A percentile compares a stretch with the other conserved stretches of the same genome.
Conservation (phyloP, 2,329 filamentous ascomycete genomes). For the Dactylellina cionopaga region DNA sequence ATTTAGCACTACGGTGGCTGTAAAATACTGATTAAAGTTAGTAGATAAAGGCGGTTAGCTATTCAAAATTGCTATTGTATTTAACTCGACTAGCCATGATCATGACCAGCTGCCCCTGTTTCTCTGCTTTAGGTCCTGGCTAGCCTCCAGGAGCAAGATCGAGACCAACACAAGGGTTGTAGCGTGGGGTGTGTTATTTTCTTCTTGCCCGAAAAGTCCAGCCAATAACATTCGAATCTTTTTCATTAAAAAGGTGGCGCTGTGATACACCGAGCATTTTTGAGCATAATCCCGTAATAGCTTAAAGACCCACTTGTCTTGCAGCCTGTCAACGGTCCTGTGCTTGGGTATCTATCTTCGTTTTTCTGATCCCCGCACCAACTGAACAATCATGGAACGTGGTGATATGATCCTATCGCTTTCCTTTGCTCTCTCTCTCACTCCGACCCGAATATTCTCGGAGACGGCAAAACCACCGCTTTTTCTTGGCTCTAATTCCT, state of each 20-base stretch:
- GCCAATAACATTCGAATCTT: too few relatives aligned
- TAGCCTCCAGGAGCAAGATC: too few relatives aligned
- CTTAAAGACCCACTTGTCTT: too few relatives aligned
- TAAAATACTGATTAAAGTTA: too few relatives aligned
- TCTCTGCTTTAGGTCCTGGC: too few relatives aligned
- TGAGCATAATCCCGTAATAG: too few relatives aligned
- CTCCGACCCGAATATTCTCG: constrained; percentile 23
- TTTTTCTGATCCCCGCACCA: constrained; percentile 25
- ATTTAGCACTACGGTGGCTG: too few relatives aligned
- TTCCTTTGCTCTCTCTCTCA: neutral
- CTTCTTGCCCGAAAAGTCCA: neutral
- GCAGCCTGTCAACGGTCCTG: too few relatives aligned
- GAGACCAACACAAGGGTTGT: constrained; percentile 5
- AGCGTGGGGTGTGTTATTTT: constrained; percentile 45
- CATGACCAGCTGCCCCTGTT: too few relatives aligned
- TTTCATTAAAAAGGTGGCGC: constrained; percentile 2
- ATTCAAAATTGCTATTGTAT: too few relatives aligned
- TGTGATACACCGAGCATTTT: constrained; percentile 28
- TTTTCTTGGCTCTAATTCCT: constrained; percentile 11
- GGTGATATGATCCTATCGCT: neutral
- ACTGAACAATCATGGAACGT: constrained; percentile 4
- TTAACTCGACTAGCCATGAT: too few relatives aligned
- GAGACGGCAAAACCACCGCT: constrained; percentile 19
- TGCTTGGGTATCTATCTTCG: constrained; percentile 2
- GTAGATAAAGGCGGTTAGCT: too few relatives aligned